Base-by-base conservation (phyloP, 2,329 filamentous ascomycete species). In the Fonsecaea multimorphosa region DNA sequence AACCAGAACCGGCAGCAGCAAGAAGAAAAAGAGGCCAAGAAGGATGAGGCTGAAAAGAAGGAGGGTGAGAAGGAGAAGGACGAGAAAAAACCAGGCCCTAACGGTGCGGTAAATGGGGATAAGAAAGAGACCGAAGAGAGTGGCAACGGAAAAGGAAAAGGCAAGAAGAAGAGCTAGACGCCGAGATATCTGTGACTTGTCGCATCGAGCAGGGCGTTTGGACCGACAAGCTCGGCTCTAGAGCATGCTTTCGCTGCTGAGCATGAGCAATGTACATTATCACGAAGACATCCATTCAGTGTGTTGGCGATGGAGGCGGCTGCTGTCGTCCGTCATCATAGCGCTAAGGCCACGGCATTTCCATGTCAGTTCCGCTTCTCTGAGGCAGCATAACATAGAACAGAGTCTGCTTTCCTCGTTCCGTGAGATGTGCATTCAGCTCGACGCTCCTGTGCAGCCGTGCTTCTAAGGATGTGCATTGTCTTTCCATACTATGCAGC, bases 1-100 rank as follows among this genome's bases (percentile, higher is more conserved):
- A 97, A 98, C 72, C 94, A 98, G 83, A 99, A 99, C 82, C 87
- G 94, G 78, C 93, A 98, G 81, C 92, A 96, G 78, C 91, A 96
- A 75, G 95, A 98, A 76, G 95, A 99, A 76, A 94, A 94, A 81
- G 94, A 98, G 73, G 86, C 84, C 53, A 87, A 90, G 74, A 92
- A 92, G 82, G 92, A 88, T 66, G 87, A 87, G 57, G 84, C 84
- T 71, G 84, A 84, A 70, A 80, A 80, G 63, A 81, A 81, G 66
- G 87, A 93, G 76, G 88, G 89, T 52, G 84, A 84, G 56, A 90
- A 91, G 75, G 84, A 87, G 70, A 76, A 91, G 57, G 61, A 72
- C 75, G 73, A 76, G 24, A 75, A 86, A 78, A 86, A 87, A 78
- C 84, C 87, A 70, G 80, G 79, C 65, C 76, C 78, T 6, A 80